Evolutionary conservation across 306 rosid genomes (phyloP), one percentile per base, ranked within the genome.

Genomic region (Amphicarpaea edgeworthii): DNA sequence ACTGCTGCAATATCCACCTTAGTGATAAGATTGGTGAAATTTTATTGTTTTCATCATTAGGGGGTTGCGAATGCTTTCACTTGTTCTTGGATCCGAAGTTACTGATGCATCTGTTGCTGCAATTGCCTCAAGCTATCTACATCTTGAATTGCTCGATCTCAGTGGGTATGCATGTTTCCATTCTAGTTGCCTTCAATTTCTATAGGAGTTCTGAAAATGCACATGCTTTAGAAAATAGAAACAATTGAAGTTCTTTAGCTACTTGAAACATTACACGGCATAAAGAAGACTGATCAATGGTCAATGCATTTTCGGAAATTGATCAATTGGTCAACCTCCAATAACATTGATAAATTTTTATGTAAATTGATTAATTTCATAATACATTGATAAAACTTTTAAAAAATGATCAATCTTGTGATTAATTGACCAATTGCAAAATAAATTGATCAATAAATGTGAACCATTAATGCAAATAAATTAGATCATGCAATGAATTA

Each of bases 41-140:
- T 68, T 77, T 78, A 41, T 73, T 78, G 72, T 24, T 68, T 23
- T 30, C 15, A 16, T 21, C 67, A 51, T 34, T 83, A 32, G 98
- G 89, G 89, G 85, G 42, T 71, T 96, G 83, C 90, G 84, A 53
- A 96, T 84, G 98, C 98, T 96, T 41, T 96, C 99, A 16, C 97
- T 96, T 68, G 98, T 96, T 83, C 96, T 88, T 72, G 99, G 99
- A 82, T 85, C 96, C 80, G 93, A 90, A 83, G 88, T 96, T 61
- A 89, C 91, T 3, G 99, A 96, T 88, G 99, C 99, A 46, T 96
- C 99, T 55, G 96, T 92, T 78, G 99, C 99, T 85, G 92, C 99
- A 66, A 93, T 96, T 73, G 83, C 98, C 73, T 87, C 96, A 20
- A 87, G 89, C 82, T 89, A 89, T 82, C 97, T 93, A 6, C 75